phyloP scores from a whole-genome alignment of 179 eudicot genomes.

The Patellifolia procumbens region DNA sequence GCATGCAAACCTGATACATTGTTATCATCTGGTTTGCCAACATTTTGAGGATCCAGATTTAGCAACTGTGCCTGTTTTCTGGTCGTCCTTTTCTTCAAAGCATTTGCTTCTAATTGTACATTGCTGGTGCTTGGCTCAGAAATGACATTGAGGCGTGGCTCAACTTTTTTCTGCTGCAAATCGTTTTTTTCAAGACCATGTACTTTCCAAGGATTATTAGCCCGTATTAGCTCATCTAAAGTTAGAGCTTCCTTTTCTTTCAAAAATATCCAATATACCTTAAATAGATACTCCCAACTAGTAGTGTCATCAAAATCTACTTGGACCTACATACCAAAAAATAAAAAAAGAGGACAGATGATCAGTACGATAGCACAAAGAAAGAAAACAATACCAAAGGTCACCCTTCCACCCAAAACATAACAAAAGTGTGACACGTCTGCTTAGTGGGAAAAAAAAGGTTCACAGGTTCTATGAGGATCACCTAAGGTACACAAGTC shows the following conservation, averaged over 20 bases:
- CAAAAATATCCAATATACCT: constrained; percentile 77
- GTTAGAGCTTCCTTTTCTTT: constrained; percentile 71
- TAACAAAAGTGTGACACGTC: constrained; percentile 3
- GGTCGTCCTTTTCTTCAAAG: constrained; percentile 59
- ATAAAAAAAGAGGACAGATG: not conserved
- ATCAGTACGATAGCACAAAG: not conserved
- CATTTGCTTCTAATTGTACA: constrained; percentile 48
- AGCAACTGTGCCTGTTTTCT: constrained; percentile 49
- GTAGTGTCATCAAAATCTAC: constrained; percentile 86
- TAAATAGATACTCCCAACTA: constrained; percentile 94
- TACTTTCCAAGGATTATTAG: constrained; percentile 76
- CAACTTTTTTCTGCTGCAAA: constrained; percentile 39
- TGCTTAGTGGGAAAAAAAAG: not conserved
- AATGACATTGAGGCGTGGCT: constrained; percentile 41
- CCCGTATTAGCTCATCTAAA: constrained; percentile 64
- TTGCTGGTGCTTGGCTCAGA: constrained; percentile 49
- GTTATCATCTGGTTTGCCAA: constrained; percentile 32
- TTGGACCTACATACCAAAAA: constrained; percentile 52
- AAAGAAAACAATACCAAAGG: constrained; percentile 1
- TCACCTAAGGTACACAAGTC: not conserved
- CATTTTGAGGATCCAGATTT: constrained; percentile 34
- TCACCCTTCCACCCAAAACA: not conserved
- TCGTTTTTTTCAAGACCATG: constrained; percentile 45
- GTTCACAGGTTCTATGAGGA: not conserved
- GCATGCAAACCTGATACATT: constrained; percentile 35